Percentiles rank a stretch among this genome's conserved stretches.
These are phyloP conservation scores for Globisporangium echinulatum DNA, from an alignment of 352 stramenopile species.

Conservation along the genomic window DNA sequence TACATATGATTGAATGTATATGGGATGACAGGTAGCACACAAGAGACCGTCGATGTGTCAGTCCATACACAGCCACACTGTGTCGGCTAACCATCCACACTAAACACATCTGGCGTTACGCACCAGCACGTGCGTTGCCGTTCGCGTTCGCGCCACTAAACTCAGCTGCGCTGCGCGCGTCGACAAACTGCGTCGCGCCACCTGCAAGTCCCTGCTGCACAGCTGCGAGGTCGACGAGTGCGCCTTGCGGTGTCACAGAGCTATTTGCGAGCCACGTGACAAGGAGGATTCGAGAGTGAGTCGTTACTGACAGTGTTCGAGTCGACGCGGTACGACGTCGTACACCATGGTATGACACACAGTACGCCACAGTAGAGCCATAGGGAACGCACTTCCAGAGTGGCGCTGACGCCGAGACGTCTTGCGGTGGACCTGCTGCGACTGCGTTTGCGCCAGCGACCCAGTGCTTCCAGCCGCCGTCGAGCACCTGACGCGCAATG, in stretches of 20 bases:
- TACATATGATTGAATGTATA: neutral
- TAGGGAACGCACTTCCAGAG: constrained; percentile 10
- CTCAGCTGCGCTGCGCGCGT: constrained; percentile 30
- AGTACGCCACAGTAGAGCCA: neutral
- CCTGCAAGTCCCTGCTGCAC: constrained; percentile 23
- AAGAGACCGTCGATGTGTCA: no score
- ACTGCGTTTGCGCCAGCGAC: constrained; percentile 36
- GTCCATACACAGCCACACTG: no score
- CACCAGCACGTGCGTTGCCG: constrained; percentile 29
- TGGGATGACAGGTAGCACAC: neutral
- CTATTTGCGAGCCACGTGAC: no score
- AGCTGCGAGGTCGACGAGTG: constrained; percentile 23
- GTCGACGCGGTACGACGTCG: no score
- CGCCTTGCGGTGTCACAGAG: constrained; percentile 1
- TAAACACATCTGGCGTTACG: neutral
- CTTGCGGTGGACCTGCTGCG: constrained; percentile 2
- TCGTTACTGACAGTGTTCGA: neutral
- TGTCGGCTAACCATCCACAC: no score
- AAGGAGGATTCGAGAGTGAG: no score
- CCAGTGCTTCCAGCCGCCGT: constrained; percentile 72
- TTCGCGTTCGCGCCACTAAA: constrained; percentile 29
- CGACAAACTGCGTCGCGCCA: constrained; percentile 24
- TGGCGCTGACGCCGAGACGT: neutral
- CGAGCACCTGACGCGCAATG: constrained; percentile 31
- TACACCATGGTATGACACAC: no score